Evolutionary conservation across 768 basidiomycete genomes (phyloP).

Genomic region (Xerocomellus amylosporus): DNA sequence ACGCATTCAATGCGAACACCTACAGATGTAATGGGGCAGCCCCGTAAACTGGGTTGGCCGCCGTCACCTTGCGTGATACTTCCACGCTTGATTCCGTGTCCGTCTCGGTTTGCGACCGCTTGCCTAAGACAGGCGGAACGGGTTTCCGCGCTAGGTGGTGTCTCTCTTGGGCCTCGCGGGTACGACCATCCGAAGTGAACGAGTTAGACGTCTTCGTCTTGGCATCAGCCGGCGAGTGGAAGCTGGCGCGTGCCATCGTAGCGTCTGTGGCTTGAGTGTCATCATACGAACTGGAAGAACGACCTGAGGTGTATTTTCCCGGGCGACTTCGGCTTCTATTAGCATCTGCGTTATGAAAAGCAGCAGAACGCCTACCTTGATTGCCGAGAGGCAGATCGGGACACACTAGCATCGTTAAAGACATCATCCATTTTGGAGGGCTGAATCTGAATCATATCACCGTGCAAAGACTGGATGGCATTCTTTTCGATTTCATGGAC

Average conservation of each 20-base stretch:
- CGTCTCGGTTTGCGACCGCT: neutral
- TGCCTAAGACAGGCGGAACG: neutral
- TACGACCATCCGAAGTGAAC: neutral
- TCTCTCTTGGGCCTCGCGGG: neutral
- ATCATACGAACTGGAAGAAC: neutral
- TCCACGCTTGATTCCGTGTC: neutral
- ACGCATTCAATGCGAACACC: neutral
- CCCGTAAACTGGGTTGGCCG: neutral
- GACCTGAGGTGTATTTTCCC: neutral
- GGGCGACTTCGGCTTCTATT: neutral
- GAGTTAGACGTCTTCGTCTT: neutral
- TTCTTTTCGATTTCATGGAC: neutral
- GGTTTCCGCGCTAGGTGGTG: neutral
- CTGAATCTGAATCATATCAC: neutral
- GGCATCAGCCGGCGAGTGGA: neutral
- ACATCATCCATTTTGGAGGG: neutral
- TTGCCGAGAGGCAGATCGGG: neutral
- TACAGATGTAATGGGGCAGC: conserved; percentile 1
- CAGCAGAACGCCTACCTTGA: neutral
- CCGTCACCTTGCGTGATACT: neutral
- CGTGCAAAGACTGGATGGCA: neutral
- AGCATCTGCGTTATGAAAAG: neutral
- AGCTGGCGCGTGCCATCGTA: neutral
- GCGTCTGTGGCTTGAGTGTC: neutral
- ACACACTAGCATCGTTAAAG: neutral